phyloP scores from a whole-genome alignment of 2,329 filamentous ascomycete genomes.

The Cephalotrichum gorgonifer region DNA sequence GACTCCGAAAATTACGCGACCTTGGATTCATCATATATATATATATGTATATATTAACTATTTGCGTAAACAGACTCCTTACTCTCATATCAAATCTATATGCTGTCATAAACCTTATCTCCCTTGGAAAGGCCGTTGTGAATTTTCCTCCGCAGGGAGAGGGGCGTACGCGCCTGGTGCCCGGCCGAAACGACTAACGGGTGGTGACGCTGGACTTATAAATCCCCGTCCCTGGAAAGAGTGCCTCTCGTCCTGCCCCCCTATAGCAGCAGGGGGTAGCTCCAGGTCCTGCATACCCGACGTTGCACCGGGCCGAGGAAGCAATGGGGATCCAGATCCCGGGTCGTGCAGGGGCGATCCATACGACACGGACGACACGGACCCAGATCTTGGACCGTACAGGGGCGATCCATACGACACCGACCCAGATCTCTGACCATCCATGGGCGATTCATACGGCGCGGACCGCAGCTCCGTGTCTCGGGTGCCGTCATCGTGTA shows the following conservation, averaged over 20 bases:
- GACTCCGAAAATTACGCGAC: no score
- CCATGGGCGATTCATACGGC: background rate
- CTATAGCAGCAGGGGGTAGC: background rate
- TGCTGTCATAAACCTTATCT: no score
- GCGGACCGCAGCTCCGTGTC: background rate
- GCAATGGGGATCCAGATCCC: background rate
- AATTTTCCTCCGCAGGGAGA: no score
- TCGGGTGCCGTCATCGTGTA: slow-evolving; percentile 12
- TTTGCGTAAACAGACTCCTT: no score
- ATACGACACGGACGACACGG: background rate
- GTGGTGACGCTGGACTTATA: background rate
- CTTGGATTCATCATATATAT: no score
- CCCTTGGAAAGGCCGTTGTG: no score
- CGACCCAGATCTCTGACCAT: background rate
- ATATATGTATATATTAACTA: no score
- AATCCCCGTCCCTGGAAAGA: background rate
- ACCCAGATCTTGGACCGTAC: background rate
- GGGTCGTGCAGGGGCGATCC: background rate
- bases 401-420: background rate
- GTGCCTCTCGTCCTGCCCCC: background rate
- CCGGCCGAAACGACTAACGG: background rate
- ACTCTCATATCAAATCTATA: no score
- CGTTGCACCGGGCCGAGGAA: background rate
- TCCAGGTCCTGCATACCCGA: background rate
- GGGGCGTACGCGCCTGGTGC: no score